Conservation (phyloP, 345 rosid genomes). For the Pseudoturritis turrita region DNA sequence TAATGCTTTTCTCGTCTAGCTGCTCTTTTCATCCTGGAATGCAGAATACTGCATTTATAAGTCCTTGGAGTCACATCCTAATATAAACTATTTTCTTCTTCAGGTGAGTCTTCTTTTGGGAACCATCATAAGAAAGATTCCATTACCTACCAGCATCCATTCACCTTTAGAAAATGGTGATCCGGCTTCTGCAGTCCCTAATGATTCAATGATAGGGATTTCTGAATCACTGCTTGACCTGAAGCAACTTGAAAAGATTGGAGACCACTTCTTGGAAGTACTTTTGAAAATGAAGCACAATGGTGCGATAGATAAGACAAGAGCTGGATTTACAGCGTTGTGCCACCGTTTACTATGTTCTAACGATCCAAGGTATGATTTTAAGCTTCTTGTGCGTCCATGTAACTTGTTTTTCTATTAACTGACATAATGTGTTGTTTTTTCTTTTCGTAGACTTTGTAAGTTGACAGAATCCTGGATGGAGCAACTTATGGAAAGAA, state of each 20-base stretch:
- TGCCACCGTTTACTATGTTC: constrained; percentile 97
- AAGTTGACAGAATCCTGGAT: constrained; percentile 89
- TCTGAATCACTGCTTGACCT: constrained; percentile 60
- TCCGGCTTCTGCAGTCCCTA: constrained; percentile 29
- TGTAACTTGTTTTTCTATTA: not conserved
- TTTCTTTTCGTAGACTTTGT: constrained; percentile 60
- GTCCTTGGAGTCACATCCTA: not conserved
- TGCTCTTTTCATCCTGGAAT: not conserved
- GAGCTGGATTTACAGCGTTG: constrained; percentile 96
- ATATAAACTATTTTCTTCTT: constrained; percentile 31
- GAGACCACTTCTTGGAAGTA: constrained; percentile 93
- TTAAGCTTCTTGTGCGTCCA: not conserved
- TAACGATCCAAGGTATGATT: constrained; percentile 67
- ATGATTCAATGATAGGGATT: constrained; percentile 20
- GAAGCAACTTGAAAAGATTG: constrained; percentile 80
- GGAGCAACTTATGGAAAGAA: constrained; percentile 93
- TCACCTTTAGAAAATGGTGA: constrained; percentile 36
- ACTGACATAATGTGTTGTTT: not conserved
- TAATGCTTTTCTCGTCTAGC: not conserved
- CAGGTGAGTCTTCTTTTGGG: constrained; percentile 97
- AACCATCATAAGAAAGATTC: constrained; percentile 83
- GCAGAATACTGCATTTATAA: not conserved
- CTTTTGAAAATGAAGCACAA: constrained; percentile 95
- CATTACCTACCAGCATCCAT: constrained; percentile 55
- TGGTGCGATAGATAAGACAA: constrained; percentile 97